Conservation (phyloP, 495 filamentous ascomycete species). For the Poronia punctata region DNA sequence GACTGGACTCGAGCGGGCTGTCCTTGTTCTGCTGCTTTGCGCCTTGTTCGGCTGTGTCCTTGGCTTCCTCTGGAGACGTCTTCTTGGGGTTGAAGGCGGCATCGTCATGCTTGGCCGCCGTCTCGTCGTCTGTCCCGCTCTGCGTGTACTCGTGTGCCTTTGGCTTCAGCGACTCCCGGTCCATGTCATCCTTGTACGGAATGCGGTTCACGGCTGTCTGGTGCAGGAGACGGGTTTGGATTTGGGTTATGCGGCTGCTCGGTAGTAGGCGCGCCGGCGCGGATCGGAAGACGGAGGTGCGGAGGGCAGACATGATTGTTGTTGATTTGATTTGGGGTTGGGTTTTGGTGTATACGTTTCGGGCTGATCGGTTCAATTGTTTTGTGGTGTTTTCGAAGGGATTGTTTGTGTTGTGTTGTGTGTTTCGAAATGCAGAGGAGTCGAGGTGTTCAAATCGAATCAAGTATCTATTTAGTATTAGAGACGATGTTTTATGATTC, state of each 20-base stretch:
- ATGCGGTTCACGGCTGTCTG: conserved; percentile 6
- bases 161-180: conserved; percentile 37
- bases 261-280: conserved; percentile 11
- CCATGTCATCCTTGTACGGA: conserved; percentile 34
- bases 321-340: background rate
- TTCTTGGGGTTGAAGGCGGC: conserved; percentile 33
- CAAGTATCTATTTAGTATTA: too few species aligned
- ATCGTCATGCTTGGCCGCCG: conserved; percentile 27
- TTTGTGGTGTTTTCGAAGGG: background rate
- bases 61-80: conserved; percentile 34
- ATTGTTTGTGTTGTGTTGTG: too few species aligned
- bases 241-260: conserved; percentile 8
- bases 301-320: conserved; percentile 2
- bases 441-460: too few species aligned
- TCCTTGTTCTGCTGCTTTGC: conserved; percentile 21
- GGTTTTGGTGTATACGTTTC: background rate
- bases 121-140: conserved; percentile 32
- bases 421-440: too few species aligned
- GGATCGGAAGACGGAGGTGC: conserved; percentile 14
- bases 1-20: conserved; percentile 32
- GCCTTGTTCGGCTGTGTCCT: conserved; percentile 14
- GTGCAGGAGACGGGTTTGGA: conserved; percentile 16
- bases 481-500: too few species aligned
- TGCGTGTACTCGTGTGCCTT: conserved; percentile 28
- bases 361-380: background rate